A percentile compares a stretch with the other conserved stretches of the same genome.
These are phyloP conservation scores for Vigna mungo DNA, from an alignment of 306 rosid species.

Conservation along the genomic window DNA sequence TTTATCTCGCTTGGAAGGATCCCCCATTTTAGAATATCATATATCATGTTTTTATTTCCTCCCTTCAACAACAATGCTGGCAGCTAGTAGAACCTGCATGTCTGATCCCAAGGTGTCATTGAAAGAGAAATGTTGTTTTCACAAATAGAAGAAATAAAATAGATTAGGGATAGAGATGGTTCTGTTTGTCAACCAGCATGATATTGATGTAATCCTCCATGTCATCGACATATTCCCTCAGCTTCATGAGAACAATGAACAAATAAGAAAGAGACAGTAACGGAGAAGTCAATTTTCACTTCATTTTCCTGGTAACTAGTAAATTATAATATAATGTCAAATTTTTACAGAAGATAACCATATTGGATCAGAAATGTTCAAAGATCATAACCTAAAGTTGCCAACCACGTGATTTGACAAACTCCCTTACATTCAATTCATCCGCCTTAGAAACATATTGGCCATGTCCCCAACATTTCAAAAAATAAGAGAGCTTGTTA, in stretches of 20 bases:
- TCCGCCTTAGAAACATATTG: not conserved
- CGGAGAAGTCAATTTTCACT: conserved; percentile 6
- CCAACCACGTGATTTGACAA: not conserved
- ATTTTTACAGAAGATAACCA: conserved; percentile 25
- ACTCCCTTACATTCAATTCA: not conserved
- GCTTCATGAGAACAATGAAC: conserved; percentile 52
- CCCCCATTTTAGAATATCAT: conserved; percentile 43
- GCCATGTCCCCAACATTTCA: not conserved
- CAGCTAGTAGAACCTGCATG: no score
- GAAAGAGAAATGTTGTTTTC: not conserved
- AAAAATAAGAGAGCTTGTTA: not conserved
- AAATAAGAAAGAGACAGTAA: conserved; percentile 17
- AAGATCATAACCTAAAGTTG: conserved; percentile 29
- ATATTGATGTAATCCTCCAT: conserved; percentile 97
- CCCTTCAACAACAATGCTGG: conserved; percentile 42
- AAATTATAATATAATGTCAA: conserved; percentile 31
- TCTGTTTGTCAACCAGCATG: conserved; percentile 99
- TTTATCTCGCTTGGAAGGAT: conserved; percentile 72
- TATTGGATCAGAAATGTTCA: conserved; percentile 13
- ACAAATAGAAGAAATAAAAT: not conserved
- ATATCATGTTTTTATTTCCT: conserved; percentile 47
- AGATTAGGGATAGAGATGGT: conserved; percentile 55
- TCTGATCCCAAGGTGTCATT: conserved; percentile 6
- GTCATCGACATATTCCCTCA: conserved; percentile 96
- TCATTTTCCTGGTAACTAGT: not conserved